phyloP scores from a whole-genome alignment of 805 yeast genomes.

The Spathaspora girioi region DNA sequence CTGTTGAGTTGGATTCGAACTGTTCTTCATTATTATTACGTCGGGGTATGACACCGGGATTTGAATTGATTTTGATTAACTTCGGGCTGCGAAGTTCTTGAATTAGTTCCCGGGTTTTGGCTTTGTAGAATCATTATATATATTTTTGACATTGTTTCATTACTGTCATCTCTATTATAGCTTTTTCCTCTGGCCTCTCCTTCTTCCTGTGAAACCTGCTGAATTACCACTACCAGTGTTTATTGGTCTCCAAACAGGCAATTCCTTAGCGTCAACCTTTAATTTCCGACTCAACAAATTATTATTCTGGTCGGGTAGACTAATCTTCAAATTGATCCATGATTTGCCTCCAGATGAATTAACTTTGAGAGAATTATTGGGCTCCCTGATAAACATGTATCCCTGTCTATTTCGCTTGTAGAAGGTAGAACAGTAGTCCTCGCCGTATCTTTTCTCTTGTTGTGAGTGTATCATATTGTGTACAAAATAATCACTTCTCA shows the following conservation, averaged over 20 bases:
- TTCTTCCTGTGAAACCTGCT: neutral
- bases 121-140: conserved; percentile 1
- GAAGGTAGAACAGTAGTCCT: conserved; percentile 29
- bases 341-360: conserved; percentile 19
- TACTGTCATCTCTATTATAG: neutral
- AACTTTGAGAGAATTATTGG: conserved; percentile 24
- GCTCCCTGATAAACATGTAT: conserved; percentile 33
- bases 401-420: conserved; percentile 30
- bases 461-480: neutral
- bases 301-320: conserved; percentile 9
- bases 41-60: neutral
- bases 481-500: neutral
- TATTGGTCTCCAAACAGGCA: conserved; percentile 25
- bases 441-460: conserved; percentile 10
- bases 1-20: neutral
- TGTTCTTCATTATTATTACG: neutral
- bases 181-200: neutral
- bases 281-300: conserved; percentile 10
- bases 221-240: conserved; percentile 1
- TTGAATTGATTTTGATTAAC: neutral
- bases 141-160: neutral
- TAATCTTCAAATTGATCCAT: conserved; percentile 24
- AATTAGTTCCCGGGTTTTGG: conserved; percentile 8
- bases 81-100: conserved; percentile 9
- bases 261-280: conserved; percentile 21